Conservation (phyloP, 2,329 filamentous ascomycete species). For the Biscogniauxia mediterranea region DNA sequence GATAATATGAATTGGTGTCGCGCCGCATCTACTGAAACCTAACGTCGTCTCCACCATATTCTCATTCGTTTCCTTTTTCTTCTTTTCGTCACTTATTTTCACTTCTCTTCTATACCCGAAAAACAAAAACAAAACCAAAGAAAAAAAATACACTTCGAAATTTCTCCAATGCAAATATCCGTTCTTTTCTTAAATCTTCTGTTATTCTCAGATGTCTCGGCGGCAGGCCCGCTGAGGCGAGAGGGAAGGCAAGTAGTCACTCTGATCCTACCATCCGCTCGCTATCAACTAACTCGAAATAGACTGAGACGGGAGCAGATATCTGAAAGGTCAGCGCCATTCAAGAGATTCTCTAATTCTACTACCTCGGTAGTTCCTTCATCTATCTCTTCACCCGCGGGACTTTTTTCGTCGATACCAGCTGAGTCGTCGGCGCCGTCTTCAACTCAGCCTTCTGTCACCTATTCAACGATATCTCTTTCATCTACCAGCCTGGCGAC, state of each 20-base stretch:
- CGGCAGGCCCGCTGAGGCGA: conserved; percentile 33
- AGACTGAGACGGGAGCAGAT: conserved; percentile 24
- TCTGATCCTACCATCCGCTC: background rate
- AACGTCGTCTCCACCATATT: conserved; percentile 8
- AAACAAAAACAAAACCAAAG: too few relatives aligned
- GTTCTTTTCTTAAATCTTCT: conserved; percentile 30
- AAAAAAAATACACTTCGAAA: conserved; percentile 6
- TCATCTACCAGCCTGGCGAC: background rate
- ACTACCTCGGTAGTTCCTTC: conserved; percentile 7
- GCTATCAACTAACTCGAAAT: conserved; percentile 20
- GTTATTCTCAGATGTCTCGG: conserved; percentile 30
- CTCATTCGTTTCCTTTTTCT: conserved; percentile 18
- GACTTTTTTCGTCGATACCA: conserved; percentile 5
- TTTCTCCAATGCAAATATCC: conserved; percentile 28
- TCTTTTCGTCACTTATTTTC: conserved; percentile 11
- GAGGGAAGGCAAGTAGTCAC: conserved; percentile 25
- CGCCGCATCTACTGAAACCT: conserved; percentile 18
- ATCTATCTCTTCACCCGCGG: conserved; percentile 1
- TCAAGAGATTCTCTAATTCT: conserved; percentile 25
- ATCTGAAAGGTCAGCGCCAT: conserved; percentile 15
- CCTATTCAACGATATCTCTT: conserved; percentile 8
- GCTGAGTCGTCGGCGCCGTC: conserved; percentile 9
- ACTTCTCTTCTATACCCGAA: conserved; percentile 12
- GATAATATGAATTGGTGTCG: conserved; percentile 27
- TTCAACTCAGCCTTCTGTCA: conserved; percentile 9